These are phyloP conservation scores for Penicillium ucsense DNA, from an alignment of 495 filamentous ascomycete genomes.

Conservation along the genomic window DNA sequence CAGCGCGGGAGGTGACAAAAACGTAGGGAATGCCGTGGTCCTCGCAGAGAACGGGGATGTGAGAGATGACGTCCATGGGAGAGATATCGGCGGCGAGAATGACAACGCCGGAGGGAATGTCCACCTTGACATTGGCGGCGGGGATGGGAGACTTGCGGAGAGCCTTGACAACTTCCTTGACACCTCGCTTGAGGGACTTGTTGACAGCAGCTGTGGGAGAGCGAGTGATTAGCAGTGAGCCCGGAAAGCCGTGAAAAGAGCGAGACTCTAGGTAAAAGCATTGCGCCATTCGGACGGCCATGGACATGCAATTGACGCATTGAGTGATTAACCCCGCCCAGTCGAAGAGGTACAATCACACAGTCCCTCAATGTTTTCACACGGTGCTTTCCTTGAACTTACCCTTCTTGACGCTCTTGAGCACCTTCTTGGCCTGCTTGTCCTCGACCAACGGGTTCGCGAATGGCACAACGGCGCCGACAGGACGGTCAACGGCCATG, in stretches of 20 bases:
- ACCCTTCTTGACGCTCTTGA: constrained; percentile 94
- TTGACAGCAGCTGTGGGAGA: constrained; percentile 67
- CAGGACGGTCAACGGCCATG: constrained; percentile 43
- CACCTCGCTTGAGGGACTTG: constrained; percentile 89
- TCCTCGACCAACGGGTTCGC: constrained; percentile 84
- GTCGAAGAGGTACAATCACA: neutral
- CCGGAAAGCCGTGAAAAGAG: no score
- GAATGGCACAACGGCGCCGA: constrained; percentile 83
- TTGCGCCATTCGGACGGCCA: no score
- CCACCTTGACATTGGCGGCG: constrained; percentile 39
- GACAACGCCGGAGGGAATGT: constrained; percentile 60
- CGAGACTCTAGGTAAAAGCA: no score
- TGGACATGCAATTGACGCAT: neutral
- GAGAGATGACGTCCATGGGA: constrained; percentile 93
- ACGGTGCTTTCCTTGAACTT: constrained; percentile 11
- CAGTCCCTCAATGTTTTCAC: no score
- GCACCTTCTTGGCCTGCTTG: constrained; percentile 83
- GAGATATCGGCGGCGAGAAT: constrained; percentile 95
- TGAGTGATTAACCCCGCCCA: no score
- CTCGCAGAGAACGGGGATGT: constrained; percentile 95
- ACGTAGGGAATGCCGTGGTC: constrained; percentile 93
- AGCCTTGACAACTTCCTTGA: constrained; percentile 96
- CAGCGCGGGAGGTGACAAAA: constrained; percentile 76
- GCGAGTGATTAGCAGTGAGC: neutral
- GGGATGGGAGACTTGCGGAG: constrained; percentile 73